Conservation (phyloP, 139 green algal species). For the Yamagishiella unicocca region DNA sequence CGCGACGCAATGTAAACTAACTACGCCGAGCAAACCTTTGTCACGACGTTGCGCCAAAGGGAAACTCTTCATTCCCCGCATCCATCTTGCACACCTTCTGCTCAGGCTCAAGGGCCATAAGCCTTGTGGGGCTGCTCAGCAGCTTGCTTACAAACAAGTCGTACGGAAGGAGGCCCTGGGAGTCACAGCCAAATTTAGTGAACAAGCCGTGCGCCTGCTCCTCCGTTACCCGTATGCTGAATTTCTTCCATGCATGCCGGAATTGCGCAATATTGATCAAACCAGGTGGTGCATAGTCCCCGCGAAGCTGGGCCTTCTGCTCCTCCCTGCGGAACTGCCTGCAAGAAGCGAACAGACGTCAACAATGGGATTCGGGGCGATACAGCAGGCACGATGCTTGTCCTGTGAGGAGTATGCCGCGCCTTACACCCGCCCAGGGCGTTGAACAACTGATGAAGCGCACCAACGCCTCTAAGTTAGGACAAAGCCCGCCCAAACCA, state of each 20-base stretch:
- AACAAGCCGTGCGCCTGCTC: constrained; percentile 69
- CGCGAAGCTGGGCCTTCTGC: constrained; percentile 43
- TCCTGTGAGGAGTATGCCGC: too few species aligned
- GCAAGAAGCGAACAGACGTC: too few species aligned
- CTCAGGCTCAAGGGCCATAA: constrained; percentile 69
- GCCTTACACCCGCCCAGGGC: too few species aligned
- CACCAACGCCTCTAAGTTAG: too few species aligned
- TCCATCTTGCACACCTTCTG: constrained; percentile 55
- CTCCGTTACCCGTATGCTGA: constrained; percentile 63
- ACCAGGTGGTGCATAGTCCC: constrained; percentile 53
- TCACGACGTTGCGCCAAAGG: neutral
- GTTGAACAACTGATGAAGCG: too few species aligned
- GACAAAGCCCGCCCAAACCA: neutral
- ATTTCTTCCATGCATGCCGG: constrained; percentile 63
- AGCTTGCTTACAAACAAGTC: constrained; percentile 69
- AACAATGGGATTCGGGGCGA: too few species aligned
- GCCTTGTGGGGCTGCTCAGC: constrained; percentile 56
- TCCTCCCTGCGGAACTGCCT: constrained; percentile 67
- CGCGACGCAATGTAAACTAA: too few species aligned
- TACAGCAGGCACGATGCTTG: too few species aligned
- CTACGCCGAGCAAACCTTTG: neutral
- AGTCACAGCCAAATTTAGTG: constrained; percentile 69
- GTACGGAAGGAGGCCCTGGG: constrained; percentile 69
- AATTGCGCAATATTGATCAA: constrained; percentile 36
- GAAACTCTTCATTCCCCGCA: neutral